Conservation (phyloP, 108 stramenopile species). For the Cyclotella atomus region DNA sequence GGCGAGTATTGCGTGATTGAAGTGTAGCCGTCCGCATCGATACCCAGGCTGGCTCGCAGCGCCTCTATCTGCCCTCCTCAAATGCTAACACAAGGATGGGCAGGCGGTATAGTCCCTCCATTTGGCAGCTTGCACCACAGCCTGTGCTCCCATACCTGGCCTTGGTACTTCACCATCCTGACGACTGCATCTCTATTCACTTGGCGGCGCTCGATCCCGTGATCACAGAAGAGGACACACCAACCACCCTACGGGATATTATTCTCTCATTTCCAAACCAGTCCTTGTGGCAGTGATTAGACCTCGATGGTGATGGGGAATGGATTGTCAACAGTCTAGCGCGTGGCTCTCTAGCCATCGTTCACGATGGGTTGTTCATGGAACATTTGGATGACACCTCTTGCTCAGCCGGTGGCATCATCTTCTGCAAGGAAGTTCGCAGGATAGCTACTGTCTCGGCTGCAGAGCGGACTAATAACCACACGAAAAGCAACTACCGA, state of each 20-base stretch:
- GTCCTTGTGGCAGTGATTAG: neutral
- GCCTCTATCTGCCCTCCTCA: neutral
- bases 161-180: neutral
- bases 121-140: neutral
- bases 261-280: neutral
- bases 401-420: neutral
- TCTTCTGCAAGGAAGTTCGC: neutral
- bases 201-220: neutral
- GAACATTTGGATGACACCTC: neutral
- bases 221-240: neutral
- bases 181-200: neutral
- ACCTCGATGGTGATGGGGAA: constrained; percentile 5
- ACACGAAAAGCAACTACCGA: constrained; percentile 1
- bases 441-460: neutral
- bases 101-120: neutral
- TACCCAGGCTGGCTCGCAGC: neutral
- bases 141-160: neutral
- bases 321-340: neutral
- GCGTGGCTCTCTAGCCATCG: neutral
- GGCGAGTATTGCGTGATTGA: neutral
- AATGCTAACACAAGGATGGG: neutral
- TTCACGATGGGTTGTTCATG: constrained; percentile 4
- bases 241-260: neutral
- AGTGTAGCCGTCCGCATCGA: neutral
- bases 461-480: neutral